Evolutionary conservation across 208 protist genomes (phyloP).

Genomic region (Porcisia hertigi): DNA sequence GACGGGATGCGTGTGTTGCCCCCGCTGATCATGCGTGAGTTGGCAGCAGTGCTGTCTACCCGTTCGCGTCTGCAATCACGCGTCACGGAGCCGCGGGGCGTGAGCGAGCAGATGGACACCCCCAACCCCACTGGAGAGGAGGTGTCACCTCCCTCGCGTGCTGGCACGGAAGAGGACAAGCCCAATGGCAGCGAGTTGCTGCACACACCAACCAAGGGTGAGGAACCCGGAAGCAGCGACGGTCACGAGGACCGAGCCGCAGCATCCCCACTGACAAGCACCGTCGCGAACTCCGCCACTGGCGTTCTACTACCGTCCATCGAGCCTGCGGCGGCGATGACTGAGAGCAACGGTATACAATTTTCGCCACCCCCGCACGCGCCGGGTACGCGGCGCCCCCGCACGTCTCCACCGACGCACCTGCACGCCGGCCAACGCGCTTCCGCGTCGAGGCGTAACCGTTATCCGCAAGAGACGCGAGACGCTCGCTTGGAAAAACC

Average conservation of each 20-base stretch:
- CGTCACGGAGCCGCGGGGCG: background rate
- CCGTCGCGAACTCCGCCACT: background rate
- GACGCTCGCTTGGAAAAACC: constrained; percentile 25
- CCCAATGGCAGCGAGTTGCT: background rate
- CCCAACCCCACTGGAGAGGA: background rate
- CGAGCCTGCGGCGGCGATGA: background rate
- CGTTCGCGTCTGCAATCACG: constrained; percentile 4
- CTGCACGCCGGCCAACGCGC: background rate
- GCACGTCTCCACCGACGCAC: constrained; percentile 12
- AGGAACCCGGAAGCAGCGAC: background rate
- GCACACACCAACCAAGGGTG: too few species aligned
- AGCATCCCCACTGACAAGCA: background rate
- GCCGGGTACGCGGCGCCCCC: background rate
- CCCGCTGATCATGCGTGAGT: constrained; percentile 11
- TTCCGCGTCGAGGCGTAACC: background rate
- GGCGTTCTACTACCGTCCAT: background rate
- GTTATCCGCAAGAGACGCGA: constrained; percentile 26
- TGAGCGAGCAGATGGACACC: background rate
- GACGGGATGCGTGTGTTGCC: constrained; percentile 22
- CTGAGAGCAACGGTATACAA: background rate
- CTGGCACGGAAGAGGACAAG: background rate
- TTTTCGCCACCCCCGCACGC: background rate
- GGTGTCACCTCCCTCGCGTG: background rate
- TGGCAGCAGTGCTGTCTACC: constrained; percentile 11
- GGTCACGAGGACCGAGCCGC: background rate